Base-by-base conservation (phyloP, 164 flowering plant genomes). In the Cinnamomum micranthum region DNA sequence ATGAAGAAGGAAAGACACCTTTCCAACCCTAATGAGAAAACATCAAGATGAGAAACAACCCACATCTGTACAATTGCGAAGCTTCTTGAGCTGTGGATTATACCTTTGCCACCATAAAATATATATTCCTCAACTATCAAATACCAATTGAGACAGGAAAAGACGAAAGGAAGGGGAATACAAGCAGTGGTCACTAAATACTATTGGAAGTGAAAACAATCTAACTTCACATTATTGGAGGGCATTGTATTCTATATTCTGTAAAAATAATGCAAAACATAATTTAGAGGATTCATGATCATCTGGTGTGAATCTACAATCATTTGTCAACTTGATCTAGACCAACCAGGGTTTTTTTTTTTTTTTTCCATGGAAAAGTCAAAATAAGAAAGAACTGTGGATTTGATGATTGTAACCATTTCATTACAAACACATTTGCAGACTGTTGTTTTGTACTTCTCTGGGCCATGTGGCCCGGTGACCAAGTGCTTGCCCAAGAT, bases 241-340 rank as follows among this genome's bases (percentile, higher is more conserved):
- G 74, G 81, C 55, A 79, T 79, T 55, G 63, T 73, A 73, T 80
- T 76, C 82, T 59, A 70, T 50, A 62, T 73, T 72, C 77, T 50
- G 47, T n/a, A 51, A 59, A 27, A 65, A 65, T 64, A 64, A 55
- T 55, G 60, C 60, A 41, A 41, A 41, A 41, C 7, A 41, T n/a
- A 55, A 3, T 55, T 17, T 55, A 55, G 60, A 55, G 60, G 60
- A n/a, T 20, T 41, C 47, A 41, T 6, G 47, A 41, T 41, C 2
- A 41, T 41, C 9, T 41, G 47, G 47, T 41, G 47, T 41, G 47
- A 41, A 41, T 41, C 47, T 9, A 41, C 11, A 1, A 41, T 41
- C 47, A 41, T 41, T 41, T 41, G 11, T 41, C 47, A 41, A 41
- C 47, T 41, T 41, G 47, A 41, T 7, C 47, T 7, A 41, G 47